A percentile compares a stretch with the other conserved stretches of the same genome.
Evolutionary conservation across 2,329 filamentous ascomycete genomes (phyloP).

Genomic region (Chrysoporthe puriensis): DNA sequence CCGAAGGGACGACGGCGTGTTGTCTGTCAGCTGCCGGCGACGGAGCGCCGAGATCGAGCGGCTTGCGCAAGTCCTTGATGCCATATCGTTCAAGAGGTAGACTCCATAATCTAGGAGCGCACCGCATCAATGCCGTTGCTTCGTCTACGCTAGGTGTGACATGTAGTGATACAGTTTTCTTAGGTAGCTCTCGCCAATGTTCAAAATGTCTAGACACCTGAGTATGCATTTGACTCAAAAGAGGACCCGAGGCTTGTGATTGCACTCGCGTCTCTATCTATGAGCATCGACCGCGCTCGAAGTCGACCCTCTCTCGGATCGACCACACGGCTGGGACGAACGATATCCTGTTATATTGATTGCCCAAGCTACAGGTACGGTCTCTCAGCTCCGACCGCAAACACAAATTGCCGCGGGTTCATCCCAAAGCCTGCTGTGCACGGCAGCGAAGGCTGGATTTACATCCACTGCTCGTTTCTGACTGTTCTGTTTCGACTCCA

Average conservation of each 20-base stretch:
- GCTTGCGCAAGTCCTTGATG: background rate
- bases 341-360: background rate
- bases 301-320: background rate
- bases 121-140: background rate
- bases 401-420: background rate
- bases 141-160: background rate
- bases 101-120: constrained; percentile 7
- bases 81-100: background rate
- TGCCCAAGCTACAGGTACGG: no score
- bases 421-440: background rate
- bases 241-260: background rate
- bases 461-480: background rate
- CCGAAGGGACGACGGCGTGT: background rate
- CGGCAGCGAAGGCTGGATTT: background rate
- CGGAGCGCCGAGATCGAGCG: background rate
- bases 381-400: background rate
- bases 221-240: background rate
- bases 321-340: background rate
- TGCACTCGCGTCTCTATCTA: background rate
- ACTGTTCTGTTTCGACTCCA: background rate
- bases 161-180: background rate
- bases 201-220: background rate
- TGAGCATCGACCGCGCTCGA: background rate
- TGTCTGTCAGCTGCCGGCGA: background rate
- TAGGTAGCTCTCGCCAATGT: background rate